Evolutionary conservation across 331 rosid species (phyloP).

Genomic region (Pyracantha coccinea): DNA sequence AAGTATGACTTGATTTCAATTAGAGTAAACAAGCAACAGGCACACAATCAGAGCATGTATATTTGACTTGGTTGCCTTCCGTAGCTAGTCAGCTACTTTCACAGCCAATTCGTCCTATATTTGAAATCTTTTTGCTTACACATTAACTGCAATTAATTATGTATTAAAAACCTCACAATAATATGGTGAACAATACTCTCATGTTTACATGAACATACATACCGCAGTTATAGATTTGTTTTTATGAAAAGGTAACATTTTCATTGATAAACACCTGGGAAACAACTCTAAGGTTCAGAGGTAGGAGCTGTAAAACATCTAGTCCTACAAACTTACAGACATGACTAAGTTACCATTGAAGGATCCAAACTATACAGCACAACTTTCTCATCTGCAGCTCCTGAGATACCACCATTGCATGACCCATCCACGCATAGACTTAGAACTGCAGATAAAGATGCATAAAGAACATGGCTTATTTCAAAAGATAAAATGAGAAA

Average conservation of each 20-base stretch:
- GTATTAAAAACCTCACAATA: not conserved
- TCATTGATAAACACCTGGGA: not conserved
- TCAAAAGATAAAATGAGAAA: not conserved
- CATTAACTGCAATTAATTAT: not conserved
- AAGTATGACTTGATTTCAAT: not conserved
- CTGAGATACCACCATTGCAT: constrained; percentile 81
- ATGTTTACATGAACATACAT: not conserved
- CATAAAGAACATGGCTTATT: not conserved
- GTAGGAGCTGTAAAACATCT: not conserved
- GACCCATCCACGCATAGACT: constrained; percentile 62
- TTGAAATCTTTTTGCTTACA: not conserved
- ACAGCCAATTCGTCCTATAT: not conserved
- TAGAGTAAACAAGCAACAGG: not conserved
- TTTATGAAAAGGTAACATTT: not conserved
- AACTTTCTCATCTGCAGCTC: constrained; percentile 85
- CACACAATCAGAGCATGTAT: not conserved
- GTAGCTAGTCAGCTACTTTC: not conserved
- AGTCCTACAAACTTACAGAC: not conserved
- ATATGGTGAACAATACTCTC: not conserved
- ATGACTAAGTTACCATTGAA: constrained; percentile 48
- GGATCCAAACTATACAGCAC: constrained; percentile 72
- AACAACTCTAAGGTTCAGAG: not conserved
- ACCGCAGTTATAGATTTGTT: not conserved
- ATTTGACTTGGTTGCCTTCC: not conserved
- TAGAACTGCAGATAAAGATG: constrained; percentile 49